Evolutionary conservation across 2,329 filamentous ascomycete species (phyloP).

Genomic region (Chaetomiaceae sp.): DNA sequence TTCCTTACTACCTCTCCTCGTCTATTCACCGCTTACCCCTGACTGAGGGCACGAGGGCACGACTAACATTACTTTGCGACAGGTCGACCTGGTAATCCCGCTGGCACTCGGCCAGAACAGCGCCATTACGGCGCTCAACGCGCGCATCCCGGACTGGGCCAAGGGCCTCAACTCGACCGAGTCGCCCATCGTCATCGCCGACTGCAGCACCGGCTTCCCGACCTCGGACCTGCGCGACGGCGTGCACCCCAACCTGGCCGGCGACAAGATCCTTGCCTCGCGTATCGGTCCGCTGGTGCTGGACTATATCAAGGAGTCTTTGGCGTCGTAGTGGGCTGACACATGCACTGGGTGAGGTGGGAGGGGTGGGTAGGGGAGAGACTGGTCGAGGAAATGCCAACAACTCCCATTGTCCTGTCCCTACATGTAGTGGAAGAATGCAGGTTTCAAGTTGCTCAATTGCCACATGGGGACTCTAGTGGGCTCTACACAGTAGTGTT

Average conservation of each 20-base stretch:
- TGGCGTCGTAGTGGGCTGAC: conserved; percentile 1
- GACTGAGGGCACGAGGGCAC: no score
- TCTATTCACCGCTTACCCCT: no score
- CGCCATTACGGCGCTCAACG: conserved; percentile 30
- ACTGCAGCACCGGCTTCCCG: conserved; percentile 33
- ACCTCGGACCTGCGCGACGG: conserved; percentile 32
- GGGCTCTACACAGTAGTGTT: no score
- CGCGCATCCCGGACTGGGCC: conserved; percentile 35
- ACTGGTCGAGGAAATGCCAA: no score
- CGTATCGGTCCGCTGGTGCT: conserved; percentile 30
- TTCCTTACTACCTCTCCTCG: background rate
- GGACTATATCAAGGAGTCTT: conserved; percentile 28
- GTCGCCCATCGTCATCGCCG: conserved; percentile 36
- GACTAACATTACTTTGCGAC: no score
- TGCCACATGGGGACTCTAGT: no score
- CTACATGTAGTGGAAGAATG: no score
- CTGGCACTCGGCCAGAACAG: conserved; percentile 26
- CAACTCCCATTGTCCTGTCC: no score
- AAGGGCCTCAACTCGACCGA: conserved; percentile 29
- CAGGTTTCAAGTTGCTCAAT: no score
- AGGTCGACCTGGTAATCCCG: conserved; percentile 38
- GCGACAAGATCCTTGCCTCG: conserved; percentile 31
- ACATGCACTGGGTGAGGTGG: background rate
- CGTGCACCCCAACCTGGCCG: conserved; percentile 35
- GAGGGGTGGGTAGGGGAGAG: background rate